Percentiles rank a stretch among this genome's conserved stretches.
Evolutionary conservation across 768 basidiomycete genomes (phyloP).

Genomic region (Pleurotus tuber-regium): DNA sequence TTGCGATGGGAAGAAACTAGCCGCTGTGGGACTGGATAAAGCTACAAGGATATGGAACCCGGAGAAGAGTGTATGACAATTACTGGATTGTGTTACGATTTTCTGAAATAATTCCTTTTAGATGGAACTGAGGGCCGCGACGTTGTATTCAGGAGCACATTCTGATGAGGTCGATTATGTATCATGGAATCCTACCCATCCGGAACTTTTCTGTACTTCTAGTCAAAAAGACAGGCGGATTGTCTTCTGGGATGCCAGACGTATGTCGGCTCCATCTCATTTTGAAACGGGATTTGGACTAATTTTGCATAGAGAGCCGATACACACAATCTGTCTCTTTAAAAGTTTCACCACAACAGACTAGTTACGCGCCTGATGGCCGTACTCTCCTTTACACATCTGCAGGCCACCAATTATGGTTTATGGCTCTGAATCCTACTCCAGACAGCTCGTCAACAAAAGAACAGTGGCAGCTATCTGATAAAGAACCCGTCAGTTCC

Average conservation of each 20-base stretch:
- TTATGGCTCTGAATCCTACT: constrained; percentile 55
- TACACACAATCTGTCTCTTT: constrained; percentile 56
- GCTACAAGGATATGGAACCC: constrained; percentile 74
- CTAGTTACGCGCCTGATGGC: constrained; percentile 73
- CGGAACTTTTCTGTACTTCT: constrained; percentile 79
- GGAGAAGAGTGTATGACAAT: constrained; percentile 64
- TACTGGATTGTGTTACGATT: background rate
- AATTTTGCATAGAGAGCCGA: constrained; percentile 56
- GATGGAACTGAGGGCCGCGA: constrained; percentile 71
- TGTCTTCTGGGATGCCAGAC: constrained; percentile 84
- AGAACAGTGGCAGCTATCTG: constrained; percentile 43
- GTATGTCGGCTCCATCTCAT: constrained; percentile 38
- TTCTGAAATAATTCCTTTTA: constrained; percentile 23
- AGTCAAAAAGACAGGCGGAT: constrained; percentile 73
- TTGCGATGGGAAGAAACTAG: constrained; percentile 79
- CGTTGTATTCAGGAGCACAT: constrained; percentile 67
- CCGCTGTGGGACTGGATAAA: constrained; percentile 82
- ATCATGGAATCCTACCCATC: constrained; percentile 84
- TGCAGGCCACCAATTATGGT: constrained; percentile 56
- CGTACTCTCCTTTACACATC: constrained; percentile 62
- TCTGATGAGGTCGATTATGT: constrained; percentile 79
- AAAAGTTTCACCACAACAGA: constrained; percentile 62
- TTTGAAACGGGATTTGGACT: background rate
- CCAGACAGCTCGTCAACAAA: constrained; percentile 44
- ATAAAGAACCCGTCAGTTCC: constrained; percentile 46